Percentiles rank a stretch among this genome's conserved stretches.
phyloP scores from a whole-genome alignment of 805 yeast genomes.

The Candida incommunis region DNA sequence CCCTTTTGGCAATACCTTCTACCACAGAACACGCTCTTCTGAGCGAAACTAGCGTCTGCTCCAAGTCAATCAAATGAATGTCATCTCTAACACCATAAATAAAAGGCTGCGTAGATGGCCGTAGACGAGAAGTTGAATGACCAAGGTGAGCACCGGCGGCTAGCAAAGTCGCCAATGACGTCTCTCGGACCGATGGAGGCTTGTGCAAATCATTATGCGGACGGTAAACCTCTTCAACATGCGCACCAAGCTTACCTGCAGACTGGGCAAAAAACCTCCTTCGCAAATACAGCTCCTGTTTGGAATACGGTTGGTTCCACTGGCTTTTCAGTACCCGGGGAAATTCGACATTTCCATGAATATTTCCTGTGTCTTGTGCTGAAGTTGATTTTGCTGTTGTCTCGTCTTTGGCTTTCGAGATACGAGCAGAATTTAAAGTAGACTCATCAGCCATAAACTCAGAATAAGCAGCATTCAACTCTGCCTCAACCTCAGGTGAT shows the following conservation, averaged over 20 bases:
- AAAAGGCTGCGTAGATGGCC: slow-evolving; percentile 73
- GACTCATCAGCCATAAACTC: neutral
- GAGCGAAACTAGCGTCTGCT: slow-evolving; percentile 61
- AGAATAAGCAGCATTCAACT: neutral
- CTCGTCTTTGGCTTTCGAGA: neutral
- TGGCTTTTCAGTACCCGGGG: slow-evolving; percentile 55
- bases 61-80: slow-evolving; percentile 81
- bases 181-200: slow-evolving; percentile 43
- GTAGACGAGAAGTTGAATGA: slow-evolving; percentile 56
- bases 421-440: neutral
- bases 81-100: slow-evolving; percentile 81
- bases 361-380: slow-evolving; percentile 7
- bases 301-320: slow-evolving; percentile 51
- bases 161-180: slow-evolving; percentile 55
- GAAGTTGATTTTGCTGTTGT: neutral
- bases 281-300: slow-evolving; percentile 66
- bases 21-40: slow-evolving; percentile 77
- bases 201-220: slow-evolving; percentile 53
- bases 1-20: slow-evolving; percentile 66
- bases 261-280: slow-evolving; percentile 45
- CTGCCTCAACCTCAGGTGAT: neutral
- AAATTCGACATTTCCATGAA: slow-evolving; percentile 21
- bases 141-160: slow-evolving; percentile 95
- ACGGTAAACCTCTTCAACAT: slow-evolving; percentile 43
- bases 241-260: slow-evolving; percentile 50